These are phyloP conservation scores for Gracilaria caudata DNA, from an alignment of 23 red algal genomes.

Conservation along the genomic window DNA sequence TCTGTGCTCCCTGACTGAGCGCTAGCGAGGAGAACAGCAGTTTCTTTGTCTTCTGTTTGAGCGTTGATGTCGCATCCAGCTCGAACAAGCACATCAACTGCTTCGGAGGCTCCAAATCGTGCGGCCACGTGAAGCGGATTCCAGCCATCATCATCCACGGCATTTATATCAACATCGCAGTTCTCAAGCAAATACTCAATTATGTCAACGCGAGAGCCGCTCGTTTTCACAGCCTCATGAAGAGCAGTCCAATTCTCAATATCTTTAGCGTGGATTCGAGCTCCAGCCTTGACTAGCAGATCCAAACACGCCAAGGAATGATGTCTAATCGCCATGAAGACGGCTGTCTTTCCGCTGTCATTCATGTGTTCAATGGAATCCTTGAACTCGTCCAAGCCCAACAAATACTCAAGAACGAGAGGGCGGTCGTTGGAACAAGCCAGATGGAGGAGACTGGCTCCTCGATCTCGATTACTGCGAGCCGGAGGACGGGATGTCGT, in stretches of 20 bases:
- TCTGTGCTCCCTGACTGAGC: constrained; percentile 48
- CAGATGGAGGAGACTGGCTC: constrained; percentile 38
- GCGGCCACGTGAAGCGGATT: constrained; percentile 56
- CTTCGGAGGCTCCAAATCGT: constrained; percentile 30
- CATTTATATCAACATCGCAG: constrained; percentile 42
- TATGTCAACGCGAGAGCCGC: constrained; percentile 29
- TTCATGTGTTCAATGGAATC: constrained; percentile 57
- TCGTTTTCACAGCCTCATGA: constrained; percentile 57
- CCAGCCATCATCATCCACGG: constrained; percentile 71
- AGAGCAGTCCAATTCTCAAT: constrained; percentile 64
- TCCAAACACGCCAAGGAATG: constrained; percentile 41
- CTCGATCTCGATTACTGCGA: constrained; percentile 53
- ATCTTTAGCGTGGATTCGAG: constrained; percentile 49
- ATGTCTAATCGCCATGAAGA: constrained; percentile 64
- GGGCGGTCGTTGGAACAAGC: constrained; percentile 47
- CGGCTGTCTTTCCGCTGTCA: constrained; percentile 58
- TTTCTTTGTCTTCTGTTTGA: constrained; percentile 60
- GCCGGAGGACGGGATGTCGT: background rate
- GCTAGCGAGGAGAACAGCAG: constrained; percentile 52
- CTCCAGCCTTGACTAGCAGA: constrained; percentile 47
- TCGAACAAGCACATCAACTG: constrained; percentile 48
- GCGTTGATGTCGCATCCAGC: constrained; percentile 51
- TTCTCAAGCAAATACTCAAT: constrained; percentile 45
- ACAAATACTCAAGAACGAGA: constrained; percentile 19
- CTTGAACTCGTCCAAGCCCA: constrained; percentile 27